Evolutionary conservation across 1,139 yeast genomes (phyloP).

Genomic region (Hyphopichia fennica): DNA sequence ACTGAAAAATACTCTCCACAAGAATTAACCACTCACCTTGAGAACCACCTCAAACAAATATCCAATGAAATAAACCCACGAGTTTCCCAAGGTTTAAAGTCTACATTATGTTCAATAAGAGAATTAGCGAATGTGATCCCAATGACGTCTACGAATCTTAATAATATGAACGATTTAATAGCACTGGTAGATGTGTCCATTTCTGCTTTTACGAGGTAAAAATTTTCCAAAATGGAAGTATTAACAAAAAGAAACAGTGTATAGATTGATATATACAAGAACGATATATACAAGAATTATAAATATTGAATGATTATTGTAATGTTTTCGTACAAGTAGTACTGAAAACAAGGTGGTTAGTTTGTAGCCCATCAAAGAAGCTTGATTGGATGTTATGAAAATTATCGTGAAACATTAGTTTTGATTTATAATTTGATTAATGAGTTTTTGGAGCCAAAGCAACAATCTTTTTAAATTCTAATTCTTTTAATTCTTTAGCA

Average conservation of each 20-base stretch:
- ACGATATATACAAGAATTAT: not conserved
- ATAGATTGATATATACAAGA: too few species aligned
- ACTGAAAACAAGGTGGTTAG: too few species aligned
- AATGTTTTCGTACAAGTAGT: too few species aligned
- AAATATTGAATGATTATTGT: too few species aligned
- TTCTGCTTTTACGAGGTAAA: conserved; percentile 18
- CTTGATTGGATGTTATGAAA: too few species aligned
- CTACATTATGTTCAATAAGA: conserved; percentile 14
- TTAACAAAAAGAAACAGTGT: too few species aligned
- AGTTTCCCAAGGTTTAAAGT: conserved; percentile 11
- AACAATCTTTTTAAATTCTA: conserved; percentile 82
- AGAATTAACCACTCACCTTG: not conserved
- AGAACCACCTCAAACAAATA: not conserved
- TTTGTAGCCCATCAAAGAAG: too few species aligned
- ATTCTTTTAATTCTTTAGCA: conserved; percentile 85
- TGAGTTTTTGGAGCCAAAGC: conserved; percentile 89
- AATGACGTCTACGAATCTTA: conserved; percentile 11
- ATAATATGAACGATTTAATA: conserved; percentile 20
- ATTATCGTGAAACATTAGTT: not conserved
- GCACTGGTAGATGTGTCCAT: conserved; percentile 24
- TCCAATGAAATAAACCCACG: not conserved
- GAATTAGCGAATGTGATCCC: conserved; percentile 19
- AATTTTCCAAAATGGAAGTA: too few species aligned
- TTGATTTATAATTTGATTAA: conserved; percentile 21
- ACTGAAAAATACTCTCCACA: too few species aligned